phyloP scores from a whole-genome alignment of 768 basidiomycete species.

The Collybia sp. region DNA sequence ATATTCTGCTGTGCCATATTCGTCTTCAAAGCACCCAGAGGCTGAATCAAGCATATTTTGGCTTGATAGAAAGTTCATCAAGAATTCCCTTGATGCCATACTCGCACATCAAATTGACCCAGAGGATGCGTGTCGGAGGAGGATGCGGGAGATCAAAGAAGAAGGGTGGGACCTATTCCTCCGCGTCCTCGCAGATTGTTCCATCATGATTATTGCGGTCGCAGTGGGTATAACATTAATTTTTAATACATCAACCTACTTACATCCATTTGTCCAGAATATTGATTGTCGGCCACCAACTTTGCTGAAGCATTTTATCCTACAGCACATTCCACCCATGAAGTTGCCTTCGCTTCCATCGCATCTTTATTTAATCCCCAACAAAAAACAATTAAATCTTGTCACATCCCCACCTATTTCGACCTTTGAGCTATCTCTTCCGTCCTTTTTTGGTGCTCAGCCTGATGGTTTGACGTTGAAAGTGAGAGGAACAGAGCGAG shows the following conservation, averaged over 20 bases:
- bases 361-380: slow-evolving; percentile 51
- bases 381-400: slow-evolving; percentile 46
- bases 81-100: slow-evolving; percentile 37
- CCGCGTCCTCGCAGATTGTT: slow-evolving; percentile 66
- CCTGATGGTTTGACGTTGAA: slow-evolving; percentile 43
- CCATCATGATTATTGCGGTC: slow-evolving; percentile 68
- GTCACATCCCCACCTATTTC: slow-evolving; percentile 65
- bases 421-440: slow-evolving; percentile 52
- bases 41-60: slow-evolving; percentile 55
- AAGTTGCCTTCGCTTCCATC: slow-evolving; percentile 42
- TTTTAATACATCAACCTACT: neutral
- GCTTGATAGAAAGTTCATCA: slow-evolving; percentile 61
- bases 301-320: slow-evolving; percentile 66
- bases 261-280: slow-evolving; percentile 53
- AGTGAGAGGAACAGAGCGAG: slow-evolving; percentile 33
- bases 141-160: slow-evolving; percentile 58
- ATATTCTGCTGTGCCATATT: slow-evolving; percentile 51
- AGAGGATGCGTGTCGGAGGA: slow-evolving; percentile 42
- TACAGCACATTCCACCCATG: slow-evolving; percentile 58
- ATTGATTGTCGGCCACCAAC: slow-evolving; percentile 88
- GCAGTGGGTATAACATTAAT: slow-evolving; percentile 46
- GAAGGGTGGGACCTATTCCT: slow-evolving; percentile 81
- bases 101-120: slow-evolving; percentile 28
- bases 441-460: slow-evolving; percentile 60
- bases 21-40: slow-evolving; percentile 24